Conservation (phyloP, 805 yeast genomes). For the Saturnispora galanensis region DNA sequence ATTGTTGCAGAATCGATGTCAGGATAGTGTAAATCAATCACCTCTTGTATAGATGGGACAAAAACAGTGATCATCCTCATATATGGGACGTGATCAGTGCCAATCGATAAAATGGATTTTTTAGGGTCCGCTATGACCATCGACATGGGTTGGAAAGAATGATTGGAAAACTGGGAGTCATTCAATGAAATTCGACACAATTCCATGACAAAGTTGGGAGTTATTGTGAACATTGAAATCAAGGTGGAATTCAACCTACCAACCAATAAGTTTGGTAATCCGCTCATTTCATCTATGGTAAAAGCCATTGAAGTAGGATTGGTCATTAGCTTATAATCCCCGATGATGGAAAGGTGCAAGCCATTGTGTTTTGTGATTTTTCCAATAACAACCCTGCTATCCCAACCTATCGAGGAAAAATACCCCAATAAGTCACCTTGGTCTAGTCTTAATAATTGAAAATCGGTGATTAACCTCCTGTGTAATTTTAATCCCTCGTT, state of each 20-base stretch:
- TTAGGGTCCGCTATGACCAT: constrained; percentile 22
- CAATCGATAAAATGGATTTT: constrained; percentile 39
- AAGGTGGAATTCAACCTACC: constrained; percentile 54
- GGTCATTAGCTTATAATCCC: constrained; percentile 31
- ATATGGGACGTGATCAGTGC: constrained; percentile 71
- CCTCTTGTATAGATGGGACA: constrained; percentile 28
- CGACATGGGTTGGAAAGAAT: constrained; percentile 51
- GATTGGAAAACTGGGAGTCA: constrained; percentile 61
- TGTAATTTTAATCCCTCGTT: constrained; percentile 20
- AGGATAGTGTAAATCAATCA: constrained; percentile 8
- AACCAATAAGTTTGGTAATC: constrained; percentile 35
- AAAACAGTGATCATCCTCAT: constrained; percentile 54
- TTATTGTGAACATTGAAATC: constrained; percentile 34
- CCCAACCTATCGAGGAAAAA: constrained; percentile 54
- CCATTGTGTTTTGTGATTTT: constrained; percentile 8
- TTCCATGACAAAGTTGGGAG: constrained; percentile 16
- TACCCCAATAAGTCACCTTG: constrained; percentile 19
- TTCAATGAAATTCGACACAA: constrained; percentile 47
- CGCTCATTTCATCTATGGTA: constrained; percentile 10
- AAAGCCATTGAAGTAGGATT: constrained; percentile 45
- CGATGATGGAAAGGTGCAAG: constrained; percentile 13
- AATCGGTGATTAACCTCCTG: constrained; percentile 22
- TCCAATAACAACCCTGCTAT: constrained; percentile 34
- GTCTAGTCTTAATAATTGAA: constrained; percentile 6
- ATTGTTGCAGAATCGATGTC: constrained; percentile 8